Evolutionary conservation across 257 asterid species (phyloP).

Genomic region (Petunia axillaris): DNA sequence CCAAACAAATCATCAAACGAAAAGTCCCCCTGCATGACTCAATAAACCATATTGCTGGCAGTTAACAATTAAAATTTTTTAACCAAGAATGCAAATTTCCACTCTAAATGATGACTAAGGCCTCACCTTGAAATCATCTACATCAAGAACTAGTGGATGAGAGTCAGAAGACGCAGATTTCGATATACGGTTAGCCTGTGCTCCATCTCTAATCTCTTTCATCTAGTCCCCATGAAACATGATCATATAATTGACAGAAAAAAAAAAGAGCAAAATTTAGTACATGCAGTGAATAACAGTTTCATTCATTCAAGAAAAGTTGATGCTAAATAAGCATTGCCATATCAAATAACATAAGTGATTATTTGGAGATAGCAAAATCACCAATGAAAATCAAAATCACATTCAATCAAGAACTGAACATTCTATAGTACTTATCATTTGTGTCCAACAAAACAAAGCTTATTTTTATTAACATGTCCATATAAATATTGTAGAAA

Average conservation of each 20-base stretch:
- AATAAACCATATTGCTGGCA: constrained; percentile 20
- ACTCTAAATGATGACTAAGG: constrained; percentile 26
- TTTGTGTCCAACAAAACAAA: neutral
- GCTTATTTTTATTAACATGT: neutral
- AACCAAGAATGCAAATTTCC: constrained; percentile 17
- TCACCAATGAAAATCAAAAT: neutral
- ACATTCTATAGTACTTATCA: neutral
- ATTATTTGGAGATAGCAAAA: neutral
- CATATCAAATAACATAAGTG: neutral
- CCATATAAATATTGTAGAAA: neutral
- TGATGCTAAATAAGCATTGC: neutral
- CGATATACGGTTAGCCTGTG: constrained; percentile 49
- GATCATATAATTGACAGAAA: neutral
- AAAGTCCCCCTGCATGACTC: constrained; percentile 71
- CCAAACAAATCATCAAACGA: constrained; percentile 96
- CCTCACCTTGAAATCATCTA: constrained; percentile 88
- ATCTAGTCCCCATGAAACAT: constrained; percentile 51
- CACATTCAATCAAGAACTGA: no score
- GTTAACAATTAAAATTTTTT: constrained; percentile 31
- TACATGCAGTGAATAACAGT: neutral
- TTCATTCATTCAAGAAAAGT: no score
- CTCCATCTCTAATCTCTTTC: constrained; percentile 76
- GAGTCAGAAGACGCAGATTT: constrained; percentile 60
- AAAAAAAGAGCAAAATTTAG: neutral
- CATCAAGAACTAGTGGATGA: constrained; percentile 76